Evolutionary conservation across 495 filamentous ascomycete species (phyloP).

Genomic region (Neohortaea acidophila): DNA sequence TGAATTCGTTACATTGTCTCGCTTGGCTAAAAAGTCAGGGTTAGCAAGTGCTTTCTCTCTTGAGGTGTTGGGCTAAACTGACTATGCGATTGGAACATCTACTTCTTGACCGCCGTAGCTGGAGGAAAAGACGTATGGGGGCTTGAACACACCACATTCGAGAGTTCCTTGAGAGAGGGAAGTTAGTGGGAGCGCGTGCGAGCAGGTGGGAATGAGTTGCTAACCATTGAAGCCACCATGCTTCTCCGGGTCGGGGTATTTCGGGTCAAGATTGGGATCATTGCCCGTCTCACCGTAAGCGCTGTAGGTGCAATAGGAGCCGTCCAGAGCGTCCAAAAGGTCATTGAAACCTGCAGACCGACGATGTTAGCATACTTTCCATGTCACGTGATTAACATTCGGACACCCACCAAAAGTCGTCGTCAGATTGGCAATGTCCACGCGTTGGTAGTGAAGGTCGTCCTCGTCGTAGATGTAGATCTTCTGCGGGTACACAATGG

Average conservation of each 20-base stretch:
- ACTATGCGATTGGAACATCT: conserved; percentile 8
- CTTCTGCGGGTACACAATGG: conserved; percentile 29
- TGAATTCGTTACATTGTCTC: conserved; percentile 20
- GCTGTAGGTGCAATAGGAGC: conserved; percentile 28
- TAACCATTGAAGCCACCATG: no score
- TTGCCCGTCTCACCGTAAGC: conserved; percentile 24
- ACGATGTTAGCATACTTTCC: conserved; percentile 11
- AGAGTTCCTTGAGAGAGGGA: conserved; percentile 24
- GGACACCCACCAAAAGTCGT: no score
- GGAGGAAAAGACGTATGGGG: conserved; percentile 12
- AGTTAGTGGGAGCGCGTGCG: no score
- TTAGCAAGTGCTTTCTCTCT: no score
- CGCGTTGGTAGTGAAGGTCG: conserved; percentile 19
- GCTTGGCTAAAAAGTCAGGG: no score
- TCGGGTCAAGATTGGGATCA: conserved; percentile 20
- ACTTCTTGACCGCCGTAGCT: conserved; percentile 9
- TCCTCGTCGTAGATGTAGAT: conserved; percentile 28
- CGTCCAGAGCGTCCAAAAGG: conserved; percentile 32
- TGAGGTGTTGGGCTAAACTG: no score
- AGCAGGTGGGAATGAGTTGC: no score
- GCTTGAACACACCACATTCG: conserved; percentile 11
- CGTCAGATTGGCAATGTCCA: no score
- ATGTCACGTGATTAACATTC: no score
- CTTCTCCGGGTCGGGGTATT: conserved; percentile 26
- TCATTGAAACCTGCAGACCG: conserved; percentile 24